Evolutionary conservation across 768 basidiomycete genomes (phyloP), one percentile per base, ranked within the genome.

Genomic region (Kwoniella dejecticola): DNA sequence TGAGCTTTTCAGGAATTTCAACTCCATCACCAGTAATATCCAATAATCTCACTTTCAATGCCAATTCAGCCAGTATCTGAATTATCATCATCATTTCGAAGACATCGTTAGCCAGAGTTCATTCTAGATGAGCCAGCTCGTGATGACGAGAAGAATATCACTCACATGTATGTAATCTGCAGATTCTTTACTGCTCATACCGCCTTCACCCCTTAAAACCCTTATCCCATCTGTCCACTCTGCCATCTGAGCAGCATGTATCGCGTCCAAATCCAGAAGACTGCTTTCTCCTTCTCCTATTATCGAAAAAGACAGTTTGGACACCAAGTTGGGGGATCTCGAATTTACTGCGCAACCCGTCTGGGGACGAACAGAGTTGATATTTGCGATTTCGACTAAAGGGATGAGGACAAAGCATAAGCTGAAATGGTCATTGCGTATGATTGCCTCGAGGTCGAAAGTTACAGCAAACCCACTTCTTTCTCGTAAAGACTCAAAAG

Each of bases 1-100:
- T 24, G 2, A 75, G 52, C 38, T 68, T 70, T 29, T 75, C 67
- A 11, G 74, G 74, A n/a, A 75, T 57, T 30, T 72, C 71, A 13
- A 75, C 64, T 8, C 74, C 71, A 57, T 75, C 74, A 36, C 74
- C 74, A 0, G 71, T 72, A 24, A 75, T 70, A 57, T 75, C 74
- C 52, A 71, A 41, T 40, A 72, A 48, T 38, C 71, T 49, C 8
- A 75, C 69, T 52, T 75, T 75, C 30, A 75, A 54, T 4, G 71
- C 71, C 48, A 75, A 52, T 31, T 75, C 74, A n/a, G 69, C 66
- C 42, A 75, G 56, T 15, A 75, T 65, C 74, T 75, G 41, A 12
- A 36, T 15, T 15, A 36, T 15, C 33, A 15, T n/a, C n/a, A n/a
- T n/a, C n/a, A n/a, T n/a, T n/a, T n/a, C n/a, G n/a, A n/a, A n/a